Evolutionary conservation across 2,329 filamentous ascomycete species (phyloP).

Genomic region (Talaromyces pinophilus): DNA sequence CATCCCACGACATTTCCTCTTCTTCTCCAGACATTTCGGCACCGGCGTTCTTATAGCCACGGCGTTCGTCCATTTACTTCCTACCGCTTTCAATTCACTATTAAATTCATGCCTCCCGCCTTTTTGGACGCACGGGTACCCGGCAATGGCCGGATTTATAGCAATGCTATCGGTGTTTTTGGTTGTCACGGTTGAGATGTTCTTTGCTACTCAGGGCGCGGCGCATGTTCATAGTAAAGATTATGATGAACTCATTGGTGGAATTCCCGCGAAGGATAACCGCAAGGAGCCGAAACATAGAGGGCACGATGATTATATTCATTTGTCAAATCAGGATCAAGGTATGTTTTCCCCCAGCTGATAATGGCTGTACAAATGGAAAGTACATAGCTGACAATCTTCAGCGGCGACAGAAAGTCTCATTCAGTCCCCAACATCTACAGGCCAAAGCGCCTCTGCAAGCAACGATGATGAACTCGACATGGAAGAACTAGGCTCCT

Average conservation of each 20-base stretch:
- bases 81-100: conserved; percentile 62
- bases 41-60: conserved; percentile 60
- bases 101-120: conserved; percentile 68
- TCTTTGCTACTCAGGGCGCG: conserved; percentile 72
- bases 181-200: conserved; percentile 85
- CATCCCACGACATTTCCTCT: conserved; percentile 60
- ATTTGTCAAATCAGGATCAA: conserved; percentile 15
- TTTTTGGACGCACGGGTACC: conserved; percentile 78
- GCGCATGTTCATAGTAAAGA: conserved; percentile 59
- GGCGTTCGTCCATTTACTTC: conserved; percentile 62
- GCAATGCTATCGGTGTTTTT: conserved; percentile 80
- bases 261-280: conserved; percentile 25
- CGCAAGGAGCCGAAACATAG: conserved; percentile 25
- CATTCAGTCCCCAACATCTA: conserved; percentile 8
- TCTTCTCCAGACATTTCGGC: conserved; percentile 61
- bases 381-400: not conserved
- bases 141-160: conserved; percentile 75
- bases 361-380: not conserved
- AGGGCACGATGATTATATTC: conserved; percentile 27
- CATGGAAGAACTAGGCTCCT: conserved; percentile 55
- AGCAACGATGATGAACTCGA: conserved; percentile 63
- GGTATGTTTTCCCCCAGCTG: not conserved
- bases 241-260: conserved; percentile 50
- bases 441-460: conserved; percentile 26
- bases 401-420: conserved; percentile 11